Percentiles rank a stretch among this genome's conserved stretches.
Conservation (phyloP, 495 filamentous ascomycete genomes). For the Neurospora sp. region DNA sequence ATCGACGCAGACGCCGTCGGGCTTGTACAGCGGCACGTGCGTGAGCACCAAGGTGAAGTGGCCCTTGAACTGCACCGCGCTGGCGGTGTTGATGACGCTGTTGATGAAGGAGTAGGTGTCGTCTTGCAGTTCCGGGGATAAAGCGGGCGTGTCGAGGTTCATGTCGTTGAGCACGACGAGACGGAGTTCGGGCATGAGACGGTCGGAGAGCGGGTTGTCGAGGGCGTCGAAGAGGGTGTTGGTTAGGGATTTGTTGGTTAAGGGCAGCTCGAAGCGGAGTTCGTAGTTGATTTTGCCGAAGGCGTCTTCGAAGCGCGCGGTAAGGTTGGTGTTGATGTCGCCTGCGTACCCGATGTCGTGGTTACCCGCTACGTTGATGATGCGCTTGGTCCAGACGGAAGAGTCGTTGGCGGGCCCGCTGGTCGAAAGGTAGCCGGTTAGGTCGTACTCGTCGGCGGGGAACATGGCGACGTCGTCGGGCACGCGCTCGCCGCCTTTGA, state of each 20-base stretch:
- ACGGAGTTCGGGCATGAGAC: constrained; percentile 54
- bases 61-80: constrained; percentile 53
- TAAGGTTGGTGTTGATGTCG: constrained; percentile 61
- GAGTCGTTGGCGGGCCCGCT: constrained; percentile 30
- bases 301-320: constrained; percentile 65
- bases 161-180: constrained; percentile 82
- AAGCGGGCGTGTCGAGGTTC: constrained; percentile 77
- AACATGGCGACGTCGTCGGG: constrained; percentile 47
- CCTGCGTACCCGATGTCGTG: constrained; percentile 96
- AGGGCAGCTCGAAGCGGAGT: constrained; percentile 56
- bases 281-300: constrained; percentile 90
- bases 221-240: constrained; percentile 24
- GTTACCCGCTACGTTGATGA: constrained; percentile 89
- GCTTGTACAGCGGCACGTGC: constrained; percentile 84
- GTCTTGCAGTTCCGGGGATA: constrained; percentile 51
- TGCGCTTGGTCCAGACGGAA: constrained; percentile 53
- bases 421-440: constrained; percentile 40
- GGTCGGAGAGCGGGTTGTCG: constrained; percentile 25
- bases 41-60: constrained; percentile 78
- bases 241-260: constrained; percentile 18
- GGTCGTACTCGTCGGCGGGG: constrained; percentile 37
- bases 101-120: constrained; percentile 72
- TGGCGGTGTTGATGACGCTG: constrained; percentile 52
- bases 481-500: constrained; percentile 56
- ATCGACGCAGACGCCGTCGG: constrained; percentile 73